Evolutionary conservation across 495 filamentous ascomycete genomes (phyloP).

Genomic region (Patellaria atrata): DNA sequence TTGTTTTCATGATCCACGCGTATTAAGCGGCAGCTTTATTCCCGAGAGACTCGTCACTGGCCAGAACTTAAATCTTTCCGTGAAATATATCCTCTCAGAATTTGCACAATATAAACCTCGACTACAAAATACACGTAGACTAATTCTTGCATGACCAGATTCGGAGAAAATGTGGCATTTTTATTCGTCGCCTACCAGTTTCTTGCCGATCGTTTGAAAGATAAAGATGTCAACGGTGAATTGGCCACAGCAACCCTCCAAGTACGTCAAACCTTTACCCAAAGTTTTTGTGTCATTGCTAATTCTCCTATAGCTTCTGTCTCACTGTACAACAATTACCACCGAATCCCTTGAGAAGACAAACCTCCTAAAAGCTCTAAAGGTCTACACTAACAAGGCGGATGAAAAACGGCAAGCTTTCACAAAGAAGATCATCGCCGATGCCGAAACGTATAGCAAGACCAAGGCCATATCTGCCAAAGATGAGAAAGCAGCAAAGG

Average conservation of each 20-base stretch:
- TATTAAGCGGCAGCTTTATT: too few relatives aligned
- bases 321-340: constrained; percentile 48
- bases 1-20: constrained; percentile 1
- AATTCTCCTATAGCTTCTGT: constrained; percentile 37
- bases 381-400: constrained; percentile 51
- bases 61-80: too few relatives aligned
- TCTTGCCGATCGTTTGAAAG: constrained; percentile 50
- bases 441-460: constrained; percentile 36
- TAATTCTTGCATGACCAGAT: constrained; percentile 17
- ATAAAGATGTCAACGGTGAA: constrained; percentile 47
- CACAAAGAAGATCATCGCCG: constrained; percentile 42
- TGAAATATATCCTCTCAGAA: too few relatives aligned
- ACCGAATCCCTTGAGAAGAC: constrained; percentile 46
- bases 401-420: constrained; percentile 44
- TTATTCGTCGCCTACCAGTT: constrained; percentile 45
- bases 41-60: too few relatives aligned
- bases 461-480: constrained; percentile 12
- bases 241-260: constrained; percentile 51
- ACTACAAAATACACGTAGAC: too few relatives aligned
- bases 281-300: constrained; percentile 8
- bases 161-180: constrained; percentile 43
- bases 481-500: constrained; percentile 20
- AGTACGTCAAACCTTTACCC: constrained; percentile 21
- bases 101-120: too few relatives aligned
- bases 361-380: constrained; percentile 50